Evolutionary conservation across 768 basidiomycete genomes (phyloP).

Genomic region (Lactarius sp.): DNA sequence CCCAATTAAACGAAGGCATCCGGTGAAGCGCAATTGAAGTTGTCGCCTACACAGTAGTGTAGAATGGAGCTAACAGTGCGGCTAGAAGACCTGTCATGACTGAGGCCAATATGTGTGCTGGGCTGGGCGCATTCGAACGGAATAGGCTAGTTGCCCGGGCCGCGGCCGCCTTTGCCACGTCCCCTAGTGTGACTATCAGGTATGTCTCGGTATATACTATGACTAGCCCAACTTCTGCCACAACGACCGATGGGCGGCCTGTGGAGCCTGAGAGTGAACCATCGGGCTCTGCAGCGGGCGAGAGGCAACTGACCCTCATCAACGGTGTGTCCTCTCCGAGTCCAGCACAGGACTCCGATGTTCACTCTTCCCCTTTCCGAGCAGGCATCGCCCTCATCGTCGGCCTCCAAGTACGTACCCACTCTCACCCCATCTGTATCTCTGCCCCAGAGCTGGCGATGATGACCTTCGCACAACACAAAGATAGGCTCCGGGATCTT

Average conservation of each 20-base stretch:
- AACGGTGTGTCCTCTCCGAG: not conserved
- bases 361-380: not conserved
- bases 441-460: not conserved
- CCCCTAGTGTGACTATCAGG: no score
- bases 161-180: no score
- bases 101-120: no score
- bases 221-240: not conserved
- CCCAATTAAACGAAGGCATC: no score
- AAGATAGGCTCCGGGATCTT: conserved; percentile 17
- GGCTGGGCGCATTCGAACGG: no score
- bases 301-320: not conserved
- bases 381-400: conserved; percentile 9
- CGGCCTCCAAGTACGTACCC: conserved; percentile 4
- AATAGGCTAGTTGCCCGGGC: no score
- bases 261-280: not conserved
- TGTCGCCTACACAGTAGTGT: no score
- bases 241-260: not conserved
- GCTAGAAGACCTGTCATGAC: no score
- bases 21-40: no score
- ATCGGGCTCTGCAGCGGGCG: conserved; percentile 2
- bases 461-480: no score
- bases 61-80: no score
- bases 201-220: not conserved
- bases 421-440: not conserved
- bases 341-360: not conserved